Evolutionary conservation across 2,329 filamentous ascomycete genomes (phyloP).

Genomic region (Aspergillus sp.): DNA sequence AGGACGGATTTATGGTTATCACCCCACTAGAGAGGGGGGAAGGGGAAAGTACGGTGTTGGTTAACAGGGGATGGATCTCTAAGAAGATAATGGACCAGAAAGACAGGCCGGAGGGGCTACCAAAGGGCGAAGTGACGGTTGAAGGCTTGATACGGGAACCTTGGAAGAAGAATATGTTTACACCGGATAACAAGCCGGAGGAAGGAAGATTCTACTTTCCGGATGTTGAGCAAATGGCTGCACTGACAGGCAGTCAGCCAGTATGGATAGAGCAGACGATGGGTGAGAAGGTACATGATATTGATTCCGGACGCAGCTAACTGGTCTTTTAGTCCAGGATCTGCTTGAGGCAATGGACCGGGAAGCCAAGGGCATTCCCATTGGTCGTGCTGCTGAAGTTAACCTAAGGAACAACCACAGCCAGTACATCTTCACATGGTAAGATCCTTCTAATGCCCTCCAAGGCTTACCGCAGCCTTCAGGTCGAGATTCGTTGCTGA

Average conservation of each 20-base stretch:
- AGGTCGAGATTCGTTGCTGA: constrained; percentile 20
- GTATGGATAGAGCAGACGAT: constrained; percentile 97
- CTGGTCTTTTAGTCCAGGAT: constrained; percentile 64
- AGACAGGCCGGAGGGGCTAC: constrained; percentile 64
- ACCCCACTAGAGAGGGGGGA: constrained; percentile 78
- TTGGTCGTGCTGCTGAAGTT: constrained; percentile 83
- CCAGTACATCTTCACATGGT: constrained; percentile 99
- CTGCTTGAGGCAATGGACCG: constrained; percentile 74
- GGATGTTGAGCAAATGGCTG: constrained; percentile 89
- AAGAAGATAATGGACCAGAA: constrained; percentile 69
- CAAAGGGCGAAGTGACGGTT: constrained; percentile 69
- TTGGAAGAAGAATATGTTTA: constrained; percentile 98
- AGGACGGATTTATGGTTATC: constrained; percentile 87
- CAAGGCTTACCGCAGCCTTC: not conserved
- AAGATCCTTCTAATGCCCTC: constrained; percentile 37
- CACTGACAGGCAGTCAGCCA: constrained; percentile 74
- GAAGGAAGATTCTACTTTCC: constrained; percentile 91
- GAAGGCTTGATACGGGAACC: constrained; percentile 84
- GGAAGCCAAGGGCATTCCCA: constrained; percentile 78
- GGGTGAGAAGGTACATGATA: constrained; percentile 55
- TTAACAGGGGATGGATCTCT: constrained; percentile 89
- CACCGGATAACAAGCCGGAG: constrained; percentile 82
- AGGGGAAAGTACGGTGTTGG: constrained; percentile 68
- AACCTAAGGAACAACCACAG: constrained; percentile 95
- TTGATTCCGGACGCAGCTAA: not conserved